Evolutionary conservation across 202 grass and related monocot species (phyloP).

Genomic region (Schoenoplectus triqueter): DNA sequence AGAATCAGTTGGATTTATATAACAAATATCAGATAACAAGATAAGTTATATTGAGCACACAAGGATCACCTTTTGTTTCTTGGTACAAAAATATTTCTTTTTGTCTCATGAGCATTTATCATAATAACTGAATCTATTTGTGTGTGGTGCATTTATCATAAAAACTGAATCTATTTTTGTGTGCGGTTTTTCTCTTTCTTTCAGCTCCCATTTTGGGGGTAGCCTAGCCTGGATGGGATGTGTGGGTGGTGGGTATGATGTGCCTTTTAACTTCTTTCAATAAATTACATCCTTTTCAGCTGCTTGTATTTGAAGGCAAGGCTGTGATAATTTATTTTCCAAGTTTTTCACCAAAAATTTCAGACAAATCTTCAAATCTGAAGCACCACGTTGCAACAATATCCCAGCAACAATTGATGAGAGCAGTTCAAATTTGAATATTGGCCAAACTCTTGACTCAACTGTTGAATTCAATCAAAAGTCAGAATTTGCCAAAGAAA

Average conservation of each 20-base stretch:
- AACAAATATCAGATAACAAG: neutral
- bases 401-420: conserved; percentile 8
- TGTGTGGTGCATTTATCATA: conserved; percentile 17
- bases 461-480: conserved; percentile 26
- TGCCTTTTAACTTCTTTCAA: conserved; percentile 7
- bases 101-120: conserved; percentile 13
- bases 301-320: conserved; percentile 31
- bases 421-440: conserved; percentile 30
- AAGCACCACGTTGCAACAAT: conserved; percentile 3
- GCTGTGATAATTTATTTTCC: neutral
- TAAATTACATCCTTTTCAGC: conserved; percentile 11
- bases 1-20: neutral
- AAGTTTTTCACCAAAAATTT: neutral
- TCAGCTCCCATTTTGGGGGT: conserved; percentile 24
- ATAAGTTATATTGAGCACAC: neutral
- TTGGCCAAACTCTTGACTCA: conserved; percentile 31
- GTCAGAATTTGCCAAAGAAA: conserved; percentile 12
- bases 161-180: conserved; percentile 22
- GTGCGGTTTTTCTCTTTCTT: neutral
- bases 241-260: conserved; percentile 15
- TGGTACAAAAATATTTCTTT: neutral
- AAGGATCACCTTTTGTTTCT: conserved; percentile 3
- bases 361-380: conserved; percentile 29
- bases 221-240: conserved; percentile 11
- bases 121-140: conserved; percentile 11